These are phyloP conservation scores for Conticribra weissflogii DNA, from an alignment of 108 stramenopile genomes.

Conservation along the genomic window DNA sequence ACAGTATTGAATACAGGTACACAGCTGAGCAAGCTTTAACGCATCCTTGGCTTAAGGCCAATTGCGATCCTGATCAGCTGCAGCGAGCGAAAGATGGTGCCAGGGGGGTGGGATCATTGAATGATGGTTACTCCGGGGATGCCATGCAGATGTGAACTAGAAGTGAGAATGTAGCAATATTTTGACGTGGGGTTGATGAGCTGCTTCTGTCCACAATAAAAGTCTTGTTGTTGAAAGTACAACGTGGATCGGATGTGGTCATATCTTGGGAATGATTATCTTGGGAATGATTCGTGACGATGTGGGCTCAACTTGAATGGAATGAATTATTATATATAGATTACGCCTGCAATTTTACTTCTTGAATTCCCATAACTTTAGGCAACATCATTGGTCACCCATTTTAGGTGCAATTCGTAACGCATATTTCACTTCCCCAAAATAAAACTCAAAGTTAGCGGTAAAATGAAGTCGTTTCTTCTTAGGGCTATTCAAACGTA, in stretches of 20 bases:
- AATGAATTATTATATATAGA: too few species aligned
- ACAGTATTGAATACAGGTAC: conserved; percentile 85
- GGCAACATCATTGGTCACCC: too few species aligned
- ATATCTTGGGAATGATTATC: neutral
- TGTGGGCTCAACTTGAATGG: neutral
- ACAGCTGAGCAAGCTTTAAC: conserved; percentile 90
- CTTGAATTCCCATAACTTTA: too few species aligned
- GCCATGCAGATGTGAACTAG: conserved; percentile 26
- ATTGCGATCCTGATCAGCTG: conserved; percentile 75
- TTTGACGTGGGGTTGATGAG: conserved; percentile 7
- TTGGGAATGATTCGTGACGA: neutral
- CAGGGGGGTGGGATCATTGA: conserved; percentile 47
- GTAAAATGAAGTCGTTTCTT: too few species aligned
- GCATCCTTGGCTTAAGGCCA: conserved; percentile 85
- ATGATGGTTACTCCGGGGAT: conserved; percentile 23
- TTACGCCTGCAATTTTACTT: too few species aligned
- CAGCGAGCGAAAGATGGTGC: conserved; percentile 78
- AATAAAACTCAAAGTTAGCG: too few species aligned
- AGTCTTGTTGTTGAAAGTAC: neutral
- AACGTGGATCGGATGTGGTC: too few species aligned
- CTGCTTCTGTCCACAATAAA: neutral
- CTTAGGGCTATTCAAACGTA: too few species aligned
- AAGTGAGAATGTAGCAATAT: neutral
- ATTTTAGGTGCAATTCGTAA: too few species aligned
- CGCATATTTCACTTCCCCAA: too few species aligned